A percentile compares a stretch with the other conserved stretches of the same genome.
These are phyloP conservation scores for Rosa persica DNA, from an alignment of 306 rosid species.

Conservation along the genomic window DNA sequence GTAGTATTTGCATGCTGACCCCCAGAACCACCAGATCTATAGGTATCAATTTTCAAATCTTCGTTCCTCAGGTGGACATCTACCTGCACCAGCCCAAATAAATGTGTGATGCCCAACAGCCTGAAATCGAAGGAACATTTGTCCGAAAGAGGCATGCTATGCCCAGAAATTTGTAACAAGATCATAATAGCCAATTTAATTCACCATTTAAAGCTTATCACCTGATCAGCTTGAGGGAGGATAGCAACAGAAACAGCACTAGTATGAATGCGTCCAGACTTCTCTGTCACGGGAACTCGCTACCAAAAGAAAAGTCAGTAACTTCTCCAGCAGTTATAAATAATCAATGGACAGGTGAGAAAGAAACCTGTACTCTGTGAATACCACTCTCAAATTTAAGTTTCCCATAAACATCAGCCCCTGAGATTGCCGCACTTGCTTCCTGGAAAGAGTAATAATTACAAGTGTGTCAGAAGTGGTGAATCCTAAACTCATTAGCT, in stretches of 20 bases:
- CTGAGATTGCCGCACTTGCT: constrained; percentile 85
- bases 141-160: neutral
- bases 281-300: constrained; percentile 95
- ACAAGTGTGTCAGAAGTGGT: neutral
- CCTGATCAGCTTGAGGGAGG: constrained; percentile 96
- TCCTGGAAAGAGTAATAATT: constrained; percentile 49
- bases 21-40: constrained; percentile 90
- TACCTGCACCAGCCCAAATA: constrained; percentile 49
- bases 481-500: neutral
- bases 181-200: neutral
- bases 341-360: constrained; percentile 19
- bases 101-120: neutral
- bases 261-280: constrained; percentile 86
- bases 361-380: constrained; percentile 89
- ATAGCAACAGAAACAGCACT: constrained; percentile 97
- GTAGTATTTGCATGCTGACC: constrained; percentile 98
- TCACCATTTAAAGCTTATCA: constrained; percentile 24
- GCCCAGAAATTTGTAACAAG: neutral
- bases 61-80: constrained; percentile 90
- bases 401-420: constrained; percentile 73
- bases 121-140: neutral
- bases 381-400: constrained; percentile 96
- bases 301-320: constrained; percentile 38
- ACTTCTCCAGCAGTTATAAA: constrained; percentile 15
- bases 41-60: constrained; percentile 78